phyloP scores from a whole-genome alignment of 2,329 filamentous ascomycete genomes.

The Paracamarosporium sp. region DNA sequence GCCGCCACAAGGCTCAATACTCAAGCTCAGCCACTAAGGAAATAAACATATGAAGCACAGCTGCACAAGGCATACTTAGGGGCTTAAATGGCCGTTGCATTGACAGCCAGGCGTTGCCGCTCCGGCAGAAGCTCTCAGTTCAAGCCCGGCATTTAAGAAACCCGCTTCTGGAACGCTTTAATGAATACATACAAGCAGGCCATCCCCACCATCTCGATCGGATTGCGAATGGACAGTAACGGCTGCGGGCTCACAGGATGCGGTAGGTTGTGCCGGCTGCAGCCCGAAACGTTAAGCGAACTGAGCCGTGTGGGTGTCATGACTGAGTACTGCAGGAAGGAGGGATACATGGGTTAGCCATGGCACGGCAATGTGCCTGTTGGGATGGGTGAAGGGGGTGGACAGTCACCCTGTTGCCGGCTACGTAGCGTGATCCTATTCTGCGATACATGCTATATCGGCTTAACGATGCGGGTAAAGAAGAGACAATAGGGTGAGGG shows the following conservation, averaged over 20 bases:
- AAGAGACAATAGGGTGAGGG: not conserved
- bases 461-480: not conserved
- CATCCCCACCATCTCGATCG: not conserved
- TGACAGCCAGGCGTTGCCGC: not conserved
- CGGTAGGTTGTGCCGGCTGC: not conserved
- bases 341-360: not conserved
- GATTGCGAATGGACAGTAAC: not conserved
- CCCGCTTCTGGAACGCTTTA: not conserved
- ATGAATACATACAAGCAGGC: not conserved
- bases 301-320: not conserved
- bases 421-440: not conserved
- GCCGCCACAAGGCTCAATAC: not conserved
- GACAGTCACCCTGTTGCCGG: not conserved
- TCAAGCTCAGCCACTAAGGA: not conserved
- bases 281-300: too few relatives aligned
- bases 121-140: not conserved
- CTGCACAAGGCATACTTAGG: not conserved
- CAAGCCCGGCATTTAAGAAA: not conserved
- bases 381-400: not conserved
- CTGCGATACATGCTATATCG: not conserved
- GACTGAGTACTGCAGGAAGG: not conserved
- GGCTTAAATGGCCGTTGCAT: not conserved
- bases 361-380: not conserved
- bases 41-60: not conserved
- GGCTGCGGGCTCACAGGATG: not conserved